Evolutionary conservation across 768 basidiomycete genomes (phyloP).

Genomic region (Calocybe cyanea): DNA sequence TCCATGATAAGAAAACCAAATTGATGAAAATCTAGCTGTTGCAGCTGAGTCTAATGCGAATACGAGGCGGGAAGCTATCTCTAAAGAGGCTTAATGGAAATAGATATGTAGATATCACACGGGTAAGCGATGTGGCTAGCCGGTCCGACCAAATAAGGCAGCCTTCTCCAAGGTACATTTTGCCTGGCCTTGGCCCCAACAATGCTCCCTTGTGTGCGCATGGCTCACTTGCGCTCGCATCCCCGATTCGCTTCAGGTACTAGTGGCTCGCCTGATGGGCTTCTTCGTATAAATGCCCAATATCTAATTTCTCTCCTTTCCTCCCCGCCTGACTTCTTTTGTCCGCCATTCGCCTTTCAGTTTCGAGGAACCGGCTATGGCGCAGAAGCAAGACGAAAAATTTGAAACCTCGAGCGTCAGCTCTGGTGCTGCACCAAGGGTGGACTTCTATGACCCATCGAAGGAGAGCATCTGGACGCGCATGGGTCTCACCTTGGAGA

Average conservation of each 20-base stretch:
- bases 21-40: too few species aligned
- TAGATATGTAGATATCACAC: too few species aligned
- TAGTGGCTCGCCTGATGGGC: conserved; percentile 4
- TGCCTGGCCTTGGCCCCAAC: conserved; percentile 6
- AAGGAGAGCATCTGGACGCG: conserved; percentile 45
- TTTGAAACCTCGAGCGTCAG: conserved; percentile 28
- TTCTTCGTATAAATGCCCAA: conserved; percentile 8
- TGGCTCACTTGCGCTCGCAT: too few species aligned
- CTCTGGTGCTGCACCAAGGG: conserved; percentile 22
- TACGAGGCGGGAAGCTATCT: too few species aligned
- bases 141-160: too few species aligned
- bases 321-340: conserved; percentile 7
- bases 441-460: conserved; percentile 43
- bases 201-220: too few species aligned
- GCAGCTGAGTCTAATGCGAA: too few species aligned
- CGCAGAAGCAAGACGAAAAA: conserved; percentile 29
- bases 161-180: conserved; percentile 4
- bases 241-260: not conserved
- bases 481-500: conserved; percentile 36
- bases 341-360: too few species aligned
- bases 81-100: too few species aligned
- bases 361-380: conserved; percentile 17
- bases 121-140: too few species aligned
- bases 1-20: too few species aligned
- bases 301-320: conserved; percentile 1